These are phyloP conservation scores for Cunninghamia lanceolata DNA, from an alignment of 75 land plant species.

Conservation along the genomic window DNA sequence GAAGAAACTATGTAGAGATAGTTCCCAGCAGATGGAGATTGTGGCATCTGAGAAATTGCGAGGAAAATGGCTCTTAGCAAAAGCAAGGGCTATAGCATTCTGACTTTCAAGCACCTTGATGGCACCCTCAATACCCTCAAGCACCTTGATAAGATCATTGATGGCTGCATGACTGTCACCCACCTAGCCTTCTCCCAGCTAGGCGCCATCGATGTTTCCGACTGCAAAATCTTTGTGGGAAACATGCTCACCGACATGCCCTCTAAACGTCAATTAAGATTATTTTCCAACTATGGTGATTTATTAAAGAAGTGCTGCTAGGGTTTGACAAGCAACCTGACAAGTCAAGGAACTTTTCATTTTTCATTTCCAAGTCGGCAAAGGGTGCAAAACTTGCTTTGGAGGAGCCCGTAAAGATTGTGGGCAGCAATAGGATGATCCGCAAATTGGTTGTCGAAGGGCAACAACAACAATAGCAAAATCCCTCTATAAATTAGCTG, in stretches of 20 bases:
- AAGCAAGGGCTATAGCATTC: slow-evolving; percentile 43
- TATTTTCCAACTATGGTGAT: slow-evolving; percentile 72
- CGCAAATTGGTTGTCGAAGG: slow-evolving; percentile 41
- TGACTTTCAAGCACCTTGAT: slow-evolving; percentile 46
- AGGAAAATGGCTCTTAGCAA: too few relatives aligned
- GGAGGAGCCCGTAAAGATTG: slow-evolving; percentile 36
- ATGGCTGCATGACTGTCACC: slow-evolving; percentile 71
- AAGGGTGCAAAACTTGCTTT: slow-evolving; percentile 56
- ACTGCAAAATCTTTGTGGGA: slow-evolving; percentile 73
- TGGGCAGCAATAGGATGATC: slow-evolving; percentile 29
- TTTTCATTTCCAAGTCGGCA: slow-evolving; percentile 67
- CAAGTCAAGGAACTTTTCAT: slow-evolving; percentile 54
- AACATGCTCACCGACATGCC: slow-evolving; percentile 62
- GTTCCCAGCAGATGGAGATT: too few relatives aligned
- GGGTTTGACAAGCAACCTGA: slow-evolving; percentile 76
- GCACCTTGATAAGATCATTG: slow-evolving; percentile 52
- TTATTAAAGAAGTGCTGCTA: slow-evolving; percentile 77
- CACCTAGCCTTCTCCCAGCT: slow-evolving; percentile 57
- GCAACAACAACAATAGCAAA: slow-evolving; percentile 25
- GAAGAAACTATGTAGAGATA: too few relatives aligned
- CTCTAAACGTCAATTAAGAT: slow-evolving; percentile 46
- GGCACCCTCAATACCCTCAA: slow-evolving; percentile 50
- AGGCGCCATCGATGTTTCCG: slow-evolving; percentile 40
- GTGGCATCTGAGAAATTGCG: too few relatives aligned
- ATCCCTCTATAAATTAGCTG: neutral